Conservation (phyloP, 805 yeast genomes). For the Helenozyma baotianmanensis region DNA sequence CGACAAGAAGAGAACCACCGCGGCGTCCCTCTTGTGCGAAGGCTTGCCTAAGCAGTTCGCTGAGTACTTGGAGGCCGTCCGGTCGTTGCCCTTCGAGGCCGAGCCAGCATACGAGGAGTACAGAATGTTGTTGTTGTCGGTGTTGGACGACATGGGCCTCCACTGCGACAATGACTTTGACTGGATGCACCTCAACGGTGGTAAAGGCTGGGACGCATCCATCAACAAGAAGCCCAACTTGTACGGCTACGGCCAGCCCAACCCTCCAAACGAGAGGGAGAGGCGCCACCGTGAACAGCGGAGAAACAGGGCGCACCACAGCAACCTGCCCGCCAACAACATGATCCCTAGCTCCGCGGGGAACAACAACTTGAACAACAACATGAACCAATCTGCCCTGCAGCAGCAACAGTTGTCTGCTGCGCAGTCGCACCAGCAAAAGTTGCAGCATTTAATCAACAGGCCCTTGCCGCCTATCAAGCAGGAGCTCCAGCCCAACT, state of each 20-base stretch:
- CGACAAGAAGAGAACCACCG: conserved; percentile 90
- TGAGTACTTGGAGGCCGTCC: conserved; percentile 63
- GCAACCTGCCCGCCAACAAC: conserved; percentile 9
- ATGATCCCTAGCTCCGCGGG: conserved; percentile 13
- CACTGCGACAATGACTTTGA: conserved; percentile 67
- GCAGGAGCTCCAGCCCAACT: conserved; percentile 30
- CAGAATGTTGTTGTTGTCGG: conserved; percentile 55
- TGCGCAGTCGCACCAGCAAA: conserved; percentile 45
- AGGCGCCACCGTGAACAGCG: conserved; percentile 45
- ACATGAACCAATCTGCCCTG: conserved; percentile 15
- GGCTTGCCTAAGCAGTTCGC: conserved; percentile 72
- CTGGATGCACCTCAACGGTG: conserved; percentile 77
- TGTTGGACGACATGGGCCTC: conserved; percentile 53
- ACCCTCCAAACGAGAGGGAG: conserved; percentile 47
- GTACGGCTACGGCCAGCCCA: conserved; percentile 78
- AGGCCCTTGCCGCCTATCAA: conserved; percentile 46
- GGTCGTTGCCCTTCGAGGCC: conserved; percentile 70
- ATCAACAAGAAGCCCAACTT: conserved; percentile 74
- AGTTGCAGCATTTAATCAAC: conserved; percentile 45
- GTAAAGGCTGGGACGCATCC: conserved; percentile 76
- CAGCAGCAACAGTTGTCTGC: conserved; percentile 36
- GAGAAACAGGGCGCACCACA: conserved; percentile 37
- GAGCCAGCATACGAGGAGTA: conserved; percentile 74
- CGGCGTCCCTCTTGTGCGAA: conserved; percentile 78
- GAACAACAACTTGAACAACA: conserved; percentile 19